Evolutionary conservation across 169 alveolate genomes (phyloP), one percentile per base, ranked within the genome.

Genomic region (Plasmodium malariae): DNA sequence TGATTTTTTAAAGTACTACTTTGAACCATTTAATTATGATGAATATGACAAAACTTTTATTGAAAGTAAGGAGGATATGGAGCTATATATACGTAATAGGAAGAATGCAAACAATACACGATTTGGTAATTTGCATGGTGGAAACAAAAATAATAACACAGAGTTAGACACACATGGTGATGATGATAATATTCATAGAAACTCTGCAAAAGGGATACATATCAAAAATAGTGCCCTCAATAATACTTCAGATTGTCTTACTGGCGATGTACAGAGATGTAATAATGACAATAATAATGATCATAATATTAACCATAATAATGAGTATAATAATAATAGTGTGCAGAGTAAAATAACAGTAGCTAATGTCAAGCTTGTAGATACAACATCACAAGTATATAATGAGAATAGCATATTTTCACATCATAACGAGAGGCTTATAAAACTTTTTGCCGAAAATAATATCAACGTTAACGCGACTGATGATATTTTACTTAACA

Each of bases 1-100:
- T 12, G 63, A 69, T 30, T 55, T 54, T 36, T 57, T 83, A 59
- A 49, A 60, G n/a, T 68, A 36, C 30, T 83, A 83, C 28, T 83
- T 83, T 40, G 85, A 67, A 28, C 91, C 91, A 7, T 68, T 51
- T 34, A 40, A 43, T 59, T 83, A 83, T 60, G 63, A 57, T 14
- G 34, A 49, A 21, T 83, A 83, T 37, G 91, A 83, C 30, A 14
- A 57, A 68, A 3, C 26, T 11, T 83, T 68, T 60, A 48, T 83
- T 26, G 91, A 83, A 43, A 4, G 37, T 3, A 45, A 43, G 14
- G 91, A 51, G 12, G 74, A 78, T 0, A 55, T 7, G 37, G 78
- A 34, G 12, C 11, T 30, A 3, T 60, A 76, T 36, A 28, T 71
- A 36, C 14, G 45, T 12, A 48, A 24, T 11, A 12, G 19, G 11